Evolutionary conservation across 2,329 filamentous ascomycete species (phyloP).

Genomic region (Botrytis fragariae): DNA sequence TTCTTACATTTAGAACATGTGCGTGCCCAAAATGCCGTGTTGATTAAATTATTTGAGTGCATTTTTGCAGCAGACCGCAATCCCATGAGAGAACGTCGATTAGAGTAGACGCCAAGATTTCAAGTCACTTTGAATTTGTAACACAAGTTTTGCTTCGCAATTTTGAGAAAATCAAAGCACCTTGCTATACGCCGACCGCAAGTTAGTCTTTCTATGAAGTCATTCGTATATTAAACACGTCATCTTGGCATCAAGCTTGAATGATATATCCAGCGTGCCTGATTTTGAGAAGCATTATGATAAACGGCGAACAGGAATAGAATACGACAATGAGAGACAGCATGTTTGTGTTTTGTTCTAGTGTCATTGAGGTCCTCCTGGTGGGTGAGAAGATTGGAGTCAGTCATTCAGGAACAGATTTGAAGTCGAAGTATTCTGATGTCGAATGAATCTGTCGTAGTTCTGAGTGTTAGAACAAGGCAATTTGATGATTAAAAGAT

Average conservation of each 20-base stretch:
- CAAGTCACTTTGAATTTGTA: background rate
- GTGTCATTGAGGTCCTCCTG: too few relatives aligned
- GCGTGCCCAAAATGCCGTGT: too few relatives aligned
- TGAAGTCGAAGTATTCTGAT: too few relatives aligned
- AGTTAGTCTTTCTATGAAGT: background rate
- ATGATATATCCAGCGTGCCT: background rate
- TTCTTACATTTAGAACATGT: background rate
- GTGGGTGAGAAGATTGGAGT: too few relatives aligned
- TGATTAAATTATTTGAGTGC: too few relatives aligned
- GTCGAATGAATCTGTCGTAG: too few relatives aligned
- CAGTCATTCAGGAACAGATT: too few relatives aligned
- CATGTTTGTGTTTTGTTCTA: too few relatives aligned
- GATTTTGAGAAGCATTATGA: background rate
- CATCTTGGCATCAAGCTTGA: background rate
- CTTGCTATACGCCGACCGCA: background rate
- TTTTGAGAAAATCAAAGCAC: background rate
- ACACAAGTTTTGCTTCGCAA: rapidly evolving
- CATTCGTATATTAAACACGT: background rate
- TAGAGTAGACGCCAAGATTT: background rate
- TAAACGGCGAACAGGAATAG: background rate
- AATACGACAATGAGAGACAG: background rate
- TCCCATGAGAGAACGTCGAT: rapidly evolving
- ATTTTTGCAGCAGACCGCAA: background rate
- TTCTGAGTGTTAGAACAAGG: too few relatives aligned
- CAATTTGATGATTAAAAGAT: too few relatives aligned